Evolutionary conservation across 2,329 filamentous ascomycete species (phyloP), one percentile per base, ranked within the genome.

Genomic region (Rutstroemia sp.): DNA sequence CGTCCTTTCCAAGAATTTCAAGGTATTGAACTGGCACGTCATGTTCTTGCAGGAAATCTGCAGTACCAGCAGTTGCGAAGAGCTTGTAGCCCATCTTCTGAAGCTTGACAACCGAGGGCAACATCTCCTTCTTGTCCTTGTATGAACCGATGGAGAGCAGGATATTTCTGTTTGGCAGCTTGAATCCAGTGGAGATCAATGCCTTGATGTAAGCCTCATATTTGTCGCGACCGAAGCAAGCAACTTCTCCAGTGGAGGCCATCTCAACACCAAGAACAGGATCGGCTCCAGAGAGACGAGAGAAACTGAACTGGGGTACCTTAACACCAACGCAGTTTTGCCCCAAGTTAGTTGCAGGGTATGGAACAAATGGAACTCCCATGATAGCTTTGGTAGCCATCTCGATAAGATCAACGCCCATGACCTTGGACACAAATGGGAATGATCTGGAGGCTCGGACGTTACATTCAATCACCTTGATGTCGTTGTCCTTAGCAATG

Each of bases 291-390:
- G 94, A 92, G 57, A 99, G 85, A 79, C 94, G 89, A 60, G 94
- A 97, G 94, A 94, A 99, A 12, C 89, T 94, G 82, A 99, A 99
- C 73, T 99, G 94, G 23, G 94, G 92, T 51, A 99, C 94, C 81
- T 99, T 99, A 71, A 96, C 89, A 75, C 89, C 94, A 51, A 99
- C 92, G 63, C 90, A 92, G 70, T 94, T 83, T 12, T 87, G 79
- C 4, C 87, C 82, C 49, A 96, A 81, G 57, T 82, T 99, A 72
- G 92, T 95, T 34, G 94, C 94, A 51, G 96, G 76, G 74, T 96
- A 97, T 74, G 94, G 92, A 3, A 97, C 88, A 55, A 92, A 78
- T 70, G 88, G 85, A 70, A 84, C 30, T 34, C 88, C 89, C 57
- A 95, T 83, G 52, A 97, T 86, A 53, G 92, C 94, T 74, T 91